A percentile compares a stretch with the other conserved stretches of the same genome.
Conservation (phyloP, 805 yeast genomes). For the Starmerella khaoyaiensis region DNA sequence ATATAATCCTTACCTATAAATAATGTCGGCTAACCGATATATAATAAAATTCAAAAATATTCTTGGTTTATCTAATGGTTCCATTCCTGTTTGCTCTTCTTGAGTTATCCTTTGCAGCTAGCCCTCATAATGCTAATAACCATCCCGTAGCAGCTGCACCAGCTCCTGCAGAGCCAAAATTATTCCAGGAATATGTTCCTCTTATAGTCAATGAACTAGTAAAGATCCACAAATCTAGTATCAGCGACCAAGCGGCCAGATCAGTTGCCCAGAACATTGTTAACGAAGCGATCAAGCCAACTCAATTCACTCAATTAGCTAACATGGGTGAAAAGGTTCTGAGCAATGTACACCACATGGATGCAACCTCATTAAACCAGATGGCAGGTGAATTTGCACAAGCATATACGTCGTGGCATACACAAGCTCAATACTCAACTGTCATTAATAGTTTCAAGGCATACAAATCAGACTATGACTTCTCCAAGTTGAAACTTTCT, state of each 20-base stretch:
- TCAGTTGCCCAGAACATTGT: slow-evolving; percentile 5
- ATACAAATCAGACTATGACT: slow-evolving; percentile 2
- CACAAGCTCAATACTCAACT: neutral
- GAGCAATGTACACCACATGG: neutral
- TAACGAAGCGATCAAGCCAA: slow-evolving; percentile 3
- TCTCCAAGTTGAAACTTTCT: neutral
- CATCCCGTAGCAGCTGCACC: neutral
- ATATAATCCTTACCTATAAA: too few species aligned
- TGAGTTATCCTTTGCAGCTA: neutral
- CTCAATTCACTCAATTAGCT: slow-evolving; percentile 5
- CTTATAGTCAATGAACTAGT: slow-evolving; percentile 1
- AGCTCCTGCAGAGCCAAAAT: neutral
- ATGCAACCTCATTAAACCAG: slow-evolving; percentile 1
- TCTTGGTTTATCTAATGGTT: too few species aligned
- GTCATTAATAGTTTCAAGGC: slow-evolving; percentile 2
- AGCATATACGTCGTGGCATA: slow-evolving; percentile 10
- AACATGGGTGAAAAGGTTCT: slow-evolving; percentile 1
- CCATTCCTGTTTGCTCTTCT: neutral
- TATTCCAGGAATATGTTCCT: neutral
- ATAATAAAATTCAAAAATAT: too few species aligned
- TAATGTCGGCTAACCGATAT: too few species aligned
- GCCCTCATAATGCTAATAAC: neutral
- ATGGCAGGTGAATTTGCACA: slow-evolving; percentile 2
- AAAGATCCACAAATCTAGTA: neutral
- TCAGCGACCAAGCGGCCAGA: slow-evolving; percentile 2